Evolutionary conservation across 495 filamentous ascomycete genomes (phyloP).

Genomic region (Lophiotrema nucula): DNA sequence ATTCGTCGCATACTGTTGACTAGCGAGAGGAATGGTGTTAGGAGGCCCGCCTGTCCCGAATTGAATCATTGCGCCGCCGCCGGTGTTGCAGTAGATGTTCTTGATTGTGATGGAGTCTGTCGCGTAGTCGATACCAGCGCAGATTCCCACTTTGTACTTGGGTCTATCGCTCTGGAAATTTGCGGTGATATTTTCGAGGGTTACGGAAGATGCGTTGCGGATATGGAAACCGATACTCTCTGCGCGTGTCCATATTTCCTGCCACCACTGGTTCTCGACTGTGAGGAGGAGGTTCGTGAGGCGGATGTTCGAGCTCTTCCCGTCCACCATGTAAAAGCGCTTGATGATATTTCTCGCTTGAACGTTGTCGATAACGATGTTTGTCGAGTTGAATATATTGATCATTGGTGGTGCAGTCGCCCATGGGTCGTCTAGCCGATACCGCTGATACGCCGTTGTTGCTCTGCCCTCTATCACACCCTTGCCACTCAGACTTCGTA

Average conservation of each 20-base stretch:
- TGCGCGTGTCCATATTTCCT: background rate
- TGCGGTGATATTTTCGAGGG: background rate
- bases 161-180: slow-evolving; percentile 3
- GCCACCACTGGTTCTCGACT: slow-evolving; percentile 1
- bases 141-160: background rate
- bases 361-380: background rate
- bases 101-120: background rate
- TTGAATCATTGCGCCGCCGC: background rate
- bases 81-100: background rate
- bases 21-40: background rate
- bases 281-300: slow-evolving; percentile 3
- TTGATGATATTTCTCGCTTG: background rate
- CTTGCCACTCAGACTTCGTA: slow-evolving; percentile 2
- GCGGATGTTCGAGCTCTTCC: background rate
- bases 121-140: background rate
- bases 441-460: background rate
- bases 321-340: background rate
- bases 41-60: background rate
- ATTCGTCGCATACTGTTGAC: background rate
- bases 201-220: background rate
- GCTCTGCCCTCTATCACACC: slow-evolving; percentile 5
- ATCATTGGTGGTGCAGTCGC: background rate
- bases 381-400: background rate
- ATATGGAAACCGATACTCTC: background rate
- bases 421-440: background rate